Percentiles rank a stretch among this genome's conserved stretches.
phyloP scores from a whole-genome alignment of 352 stramenopile genomes.

The Pythium chondricola region DNA sequence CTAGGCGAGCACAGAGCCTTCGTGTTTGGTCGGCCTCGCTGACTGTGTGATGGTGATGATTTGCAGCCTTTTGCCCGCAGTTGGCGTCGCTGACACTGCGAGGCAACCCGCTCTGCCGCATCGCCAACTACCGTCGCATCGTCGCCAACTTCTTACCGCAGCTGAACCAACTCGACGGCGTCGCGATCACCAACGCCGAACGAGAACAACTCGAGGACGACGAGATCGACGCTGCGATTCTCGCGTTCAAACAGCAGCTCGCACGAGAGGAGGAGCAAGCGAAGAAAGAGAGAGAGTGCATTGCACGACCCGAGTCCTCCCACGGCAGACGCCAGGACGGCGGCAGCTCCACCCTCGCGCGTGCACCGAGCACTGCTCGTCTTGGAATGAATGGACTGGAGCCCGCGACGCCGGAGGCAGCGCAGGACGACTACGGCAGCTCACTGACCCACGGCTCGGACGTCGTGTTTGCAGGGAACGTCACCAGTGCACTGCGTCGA shows the following conservation, averaged over 20 bases:
- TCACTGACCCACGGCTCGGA: constrained; percentile 84
- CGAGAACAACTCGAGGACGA: constrained; percentile 36
- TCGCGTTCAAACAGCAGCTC: constrained; percentile 16
- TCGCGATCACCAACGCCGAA: constrained; percentile 31
- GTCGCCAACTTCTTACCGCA: constrained; percentile 70
- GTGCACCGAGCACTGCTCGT: not conserved
- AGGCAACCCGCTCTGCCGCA: constrained; percentile 58
- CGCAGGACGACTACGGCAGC: constrained; percentile 50
- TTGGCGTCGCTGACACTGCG: constrained; percentile 51
- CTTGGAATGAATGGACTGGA: not conserved
- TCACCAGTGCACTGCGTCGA: constrained; percentile 73
- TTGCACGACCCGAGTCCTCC: constrained; percentile 7
- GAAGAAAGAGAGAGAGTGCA: not conserved
- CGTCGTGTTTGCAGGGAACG: constrained; percentile 85
- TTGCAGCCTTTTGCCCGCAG: constrained; percentile 56
- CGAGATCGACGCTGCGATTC: constrained; percentile 42
- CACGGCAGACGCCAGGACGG: constrained; percentile 7
- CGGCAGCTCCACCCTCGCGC: not conserved
- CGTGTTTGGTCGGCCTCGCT: too few species aligned
- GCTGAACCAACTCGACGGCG: constrained; percentile 49
- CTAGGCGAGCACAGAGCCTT: too few species aligned
- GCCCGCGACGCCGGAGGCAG: not conserved
- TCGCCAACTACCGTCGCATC: constrained; percentile 58
- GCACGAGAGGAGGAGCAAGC: not conserved
- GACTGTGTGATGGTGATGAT: not conserved